These are phyloP conservation scores for Alternaria novae-zelandiae DNA, from an alignment of 2,329 filamentous ascomycete species.

Conservation along the genomic window DNA sequence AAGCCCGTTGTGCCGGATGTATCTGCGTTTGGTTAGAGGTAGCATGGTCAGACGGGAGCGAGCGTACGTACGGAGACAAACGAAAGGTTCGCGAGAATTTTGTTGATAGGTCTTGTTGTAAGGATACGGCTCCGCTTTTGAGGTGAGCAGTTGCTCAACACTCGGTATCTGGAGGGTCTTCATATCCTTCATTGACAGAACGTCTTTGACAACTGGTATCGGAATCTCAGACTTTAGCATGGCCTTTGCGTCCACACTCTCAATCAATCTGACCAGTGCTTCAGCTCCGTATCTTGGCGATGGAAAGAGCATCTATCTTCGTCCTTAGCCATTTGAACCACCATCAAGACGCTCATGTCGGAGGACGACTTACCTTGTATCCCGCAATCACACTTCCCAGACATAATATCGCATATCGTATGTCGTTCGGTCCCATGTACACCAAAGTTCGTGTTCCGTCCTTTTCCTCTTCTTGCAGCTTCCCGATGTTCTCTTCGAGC, in stretches of 20 bases:
- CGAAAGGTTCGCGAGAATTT: constrained; percentile 29
- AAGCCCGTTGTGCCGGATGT: constrained; percentile 48
- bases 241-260: constrained; percentile 22
- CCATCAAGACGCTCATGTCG: background rate
- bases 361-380: constrained; percentile 34
- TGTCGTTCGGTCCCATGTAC: constrained; percentile 42
- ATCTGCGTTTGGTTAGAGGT: constrained; percentile 13
- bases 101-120: constrained; percentile 31
- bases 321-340: background rate
- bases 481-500: constrained; percentile 34
- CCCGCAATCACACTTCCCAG: constrained; percentile 51
- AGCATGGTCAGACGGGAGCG: background rate
- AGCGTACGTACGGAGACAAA: constrained; percentile 28
- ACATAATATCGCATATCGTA: constrained; percentile 48
- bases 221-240: constrained; percentile 19
- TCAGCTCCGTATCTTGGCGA: constrained; percentile 29
- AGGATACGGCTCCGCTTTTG: constrained; percentile 16
- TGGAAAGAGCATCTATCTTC: constrained; percentile 22
- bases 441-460: constrained; percentile 32
- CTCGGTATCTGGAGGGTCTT: constrained; percentile 19
- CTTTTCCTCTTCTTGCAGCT: constrained; percentile 19
- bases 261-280: constrained; percentile 25
- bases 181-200: constrained; percentile 22
- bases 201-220: constrained; percentile 14
- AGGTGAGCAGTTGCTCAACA: constrained; percentile 20